A percentile compares a stretch with the other conserved stretches of the same genome.
Conservation (phyloP, 2,329 filamentous ascomycete genomes). For the Hymenoscyphus salicellus region DNA sequence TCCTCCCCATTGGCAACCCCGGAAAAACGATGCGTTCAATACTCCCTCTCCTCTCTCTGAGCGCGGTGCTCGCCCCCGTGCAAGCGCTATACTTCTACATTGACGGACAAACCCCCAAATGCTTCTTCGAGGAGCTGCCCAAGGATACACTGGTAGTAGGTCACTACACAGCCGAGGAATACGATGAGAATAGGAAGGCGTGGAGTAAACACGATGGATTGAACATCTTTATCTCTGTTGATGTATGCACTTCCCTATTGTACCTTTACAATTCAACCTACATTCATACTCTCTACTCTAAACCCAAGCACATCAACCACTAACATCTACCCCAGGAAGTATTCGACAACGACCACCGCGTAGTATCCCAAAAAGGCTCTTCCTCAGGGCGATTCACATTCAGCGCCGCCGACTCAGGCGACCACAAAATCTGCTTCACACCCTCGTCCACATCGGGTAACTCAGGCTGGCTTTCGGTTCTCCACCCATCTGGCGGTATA, state of each 20-base stretch:
- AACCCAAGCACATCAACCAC: background rate
- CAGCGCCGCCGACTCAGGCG: slow-evolving; percentile 87
- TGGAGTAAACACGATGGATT: slow-evolving; percentile 74
- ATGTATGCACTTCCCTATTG: slow-evolving; percentile 50
- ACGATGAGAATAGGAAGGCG: slow-evolving; percentile 63
- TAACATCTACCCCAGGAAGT: slow-evolving; percentile 58
- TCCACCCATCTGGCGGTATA: slow-evolving; percentile 69
- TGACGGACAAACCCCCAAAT: slow-evolving; percentile 80
- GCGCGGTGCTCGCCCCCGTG: slow-evolving; percentile 56
- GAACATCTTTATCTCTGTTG: slow-evolving; percentile 86
- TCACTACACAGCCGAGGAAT: slow-evolving; percentile 84
- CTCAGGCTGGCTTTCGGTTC: slow-evolving; percentile 68
- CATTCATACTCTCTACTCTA: slow-evolving; percentile 9
- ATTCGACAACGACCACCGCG: slow-evolving; percentile 96
- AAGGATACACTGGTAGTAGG: slow-evolving; percentile 97
- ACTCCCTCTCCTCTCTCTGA: slow-evolving; percentile 64
- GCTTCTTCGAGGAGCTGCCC: slow-evolving; percentile 96
- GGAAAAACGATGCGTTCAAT: slow-evolving; percentile 53
- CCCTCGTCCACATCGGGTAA: slow-evolving; percentile 70
- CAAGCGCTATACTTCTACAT: slow-evolving; percentile 95
- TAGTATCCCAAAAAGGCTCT: slow-evolving; percentile 80
- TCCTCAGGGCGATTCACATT: slow-evolving; percentile 87
- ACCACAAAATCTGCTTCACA: slow-evolving; percentile 93
- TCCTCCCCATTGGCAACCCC: background rate
- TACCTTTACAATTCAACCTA: slow-evolving; percentile 5